Base-by-base conservation (phyloP, 306 rosid genomes). In the Senna tora region DNA sequence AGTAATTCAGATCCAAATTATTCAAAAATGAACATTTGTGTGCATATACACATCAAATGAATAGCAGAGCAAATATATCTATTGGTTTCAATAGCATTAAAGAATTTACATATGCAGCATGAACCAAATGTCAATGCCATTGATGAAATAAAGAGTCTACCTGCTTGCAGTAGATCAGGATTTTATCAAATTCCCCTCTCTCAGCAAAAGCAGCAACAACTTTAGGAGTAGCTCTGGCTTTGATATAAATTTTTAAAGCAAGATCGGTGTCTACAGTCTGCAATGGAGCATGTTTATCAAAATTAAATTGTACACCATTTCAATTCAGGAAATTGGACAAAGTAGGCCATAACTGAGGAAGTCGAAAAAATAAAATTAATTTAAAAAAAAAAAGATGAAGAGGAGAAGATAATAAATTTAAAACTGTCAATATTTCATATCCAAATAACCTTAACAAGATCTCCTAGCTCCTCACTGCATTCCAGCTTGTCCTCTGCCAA, bases 191-290 rank as follows among this genome's bases (percentile, higher is more conserved):
- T 85, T 95, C 99, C 88, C 97, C 92, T 74, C 93, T 80, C 87
- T 95, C 99, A 43, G 99, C 99, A 85, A 95, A 95, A 53, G 99
- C 99, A 65, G 99, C 99, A 65, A 95, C 97, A 72, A 95, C 99
- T 78, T 95, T 95, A 20, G 99, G 99, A 52, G 99, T 95, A 72
- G 96, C 97, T 84, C 99, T 78, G 75, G 99, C 99, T 89, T 95
- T 95, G 67, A 95, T 95, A 71, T 95, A 95, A 72, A 95, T 87
- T 83, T 95, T 95, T 84, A 95, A 74, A 28, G 99, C 97, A 74
- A 95, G 85, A 76, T 95, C 99, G 53, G 84, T 92, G 83, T 95
- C 99, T 73, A 95, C 99, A 19, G 99, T 95, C 99, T 95, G 75
- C 76, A 77, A 52, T 13, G 21, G 68, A 82, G 51, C 25, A 66